Percentiles rank a stretch among this genome's conserved stretches.
Conservation (phyloP, 306 rosid species). For the Crotalaria pallida region DNA sequence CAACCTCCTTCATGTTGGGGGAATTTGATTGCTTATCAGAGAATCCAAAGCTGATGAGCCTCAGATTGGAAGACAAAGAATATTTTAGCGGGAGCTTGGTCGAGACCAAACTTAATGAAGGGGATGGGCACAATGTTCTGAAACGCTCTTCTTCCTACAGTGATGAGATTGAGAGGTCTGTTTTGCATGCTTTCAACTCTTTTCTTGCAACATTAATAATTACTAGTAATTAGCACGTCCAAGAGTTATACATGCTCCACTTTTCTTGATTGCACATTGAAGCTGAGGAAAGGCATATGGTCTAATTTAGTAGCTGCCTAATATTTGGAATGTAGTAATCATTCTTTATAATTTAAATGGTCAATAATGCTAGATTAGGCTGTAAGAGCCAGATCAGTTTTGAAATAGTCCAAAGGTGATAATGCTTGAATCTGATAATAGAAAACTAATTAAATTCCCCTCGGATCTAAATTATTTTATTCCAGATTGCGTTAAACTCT, state of each 20-base stretch:
- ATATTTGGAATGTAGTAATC: neutral
- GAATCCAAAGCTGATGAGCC: constrained; percentile 65
- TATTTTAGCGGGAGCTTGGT: constrained; percentile 93
- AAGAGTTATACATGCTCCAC: neutral
- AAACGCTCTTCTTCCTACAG: constrained; percentile 92
- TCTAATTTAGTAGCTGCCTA: neutral
- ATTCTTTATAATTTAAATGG: neutral
- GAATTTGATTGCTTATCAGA: constrained; percentile 78
- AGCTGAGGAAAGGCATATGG: neutral
- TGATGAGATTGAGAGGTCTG: constrained; percentile 80
- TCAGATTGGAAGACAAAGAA: constrained; percentile 89
- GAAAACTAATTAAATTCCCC: neutral
- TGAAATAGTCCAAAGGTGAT: neutral
- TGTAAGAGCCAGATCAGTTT: neutral
- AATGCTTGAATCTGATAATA: neutral
- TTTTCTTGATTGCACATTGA: neutral
- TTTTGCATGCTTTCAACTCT: constrained; percentile 16
- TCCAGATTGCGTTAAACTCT: neutral
- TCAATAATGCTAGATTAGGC: neutral
- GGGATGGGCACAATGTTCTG: constrained; percentile 45
- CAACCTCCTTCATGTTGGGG: constrained; percentile 68
- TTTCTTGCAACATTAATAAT: constrained; percentile 4
- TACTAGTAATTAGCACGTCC: neutral
- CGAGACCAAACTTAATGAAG: constrained; percentile 73
- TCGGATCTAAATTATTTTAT: neutral